Evolutionary conservation across 139 green algal genomes (phyloP), one percentile per base, ranked within the genome.

Genomic region (Chlorella ohadii): DNA sequence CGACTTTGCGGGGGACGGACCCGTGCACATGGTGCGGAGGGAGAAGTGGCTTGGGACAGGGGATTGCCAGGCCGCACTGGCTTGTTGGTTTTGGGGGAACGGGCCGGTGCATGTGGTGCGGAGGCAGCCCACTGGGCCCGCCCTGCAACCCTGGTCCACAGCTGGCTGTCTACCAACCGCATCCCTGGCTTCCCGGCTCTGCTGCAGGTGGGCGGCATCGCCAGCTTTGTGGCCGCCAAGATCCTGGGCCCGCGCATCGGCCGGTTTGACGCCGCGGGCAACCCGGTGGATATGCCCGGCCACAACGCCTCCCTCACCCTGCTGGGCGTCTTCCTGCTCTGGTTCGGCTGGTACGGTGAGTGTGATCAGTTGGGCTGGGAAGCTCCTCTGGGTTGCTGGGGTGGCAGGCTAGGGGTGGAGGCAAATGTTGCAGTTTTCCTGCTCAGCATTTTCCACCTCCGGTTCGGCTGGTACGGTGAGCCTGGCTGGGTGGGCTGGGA

Each of bases 171-270:
- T n/a, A n/a, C n/a, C n/a, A n/a, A n/a, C n/a, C n/a, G n/a, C n/a
- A n/a, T n/a, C n/a, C n/a, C n/a, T n/a, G n/a, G n/a, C n/a, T n/a
- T n/a, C n/a, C n/a, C n/a, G n/a, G n/a, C n/a, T n/a, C n/a, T n/a
- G n/a, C n/a, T n/a, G n/a, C n/a, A 73, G 80, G 93, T 81, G n/a
- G 96, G 94, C 51, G 96, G 95, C 63, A 90, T 92, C 63, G 96
- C 95, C 74, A 93, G 93, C 31, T 81, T 98, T 70, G 90, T 96
- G 44, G 96, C 91, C 28, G 91, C 92, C 39, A 88, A 84, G 66
- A 91, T 99, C 38, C 82, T 98, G 11, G 97, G 97, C 2, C 97
- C 97, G 6, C 94, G 97, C 84, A 92, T 97, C 19, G 97, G 97
- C 11, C 92, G 97, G 33, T 99, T 99, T 77, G 91, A 96, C 82